These are phyloP conservation scores for Thermoascus crustaceus DNA, from an alignment of 2,329 filamentous ascomycete genomes.

Conservation along the genomic window DNA sequence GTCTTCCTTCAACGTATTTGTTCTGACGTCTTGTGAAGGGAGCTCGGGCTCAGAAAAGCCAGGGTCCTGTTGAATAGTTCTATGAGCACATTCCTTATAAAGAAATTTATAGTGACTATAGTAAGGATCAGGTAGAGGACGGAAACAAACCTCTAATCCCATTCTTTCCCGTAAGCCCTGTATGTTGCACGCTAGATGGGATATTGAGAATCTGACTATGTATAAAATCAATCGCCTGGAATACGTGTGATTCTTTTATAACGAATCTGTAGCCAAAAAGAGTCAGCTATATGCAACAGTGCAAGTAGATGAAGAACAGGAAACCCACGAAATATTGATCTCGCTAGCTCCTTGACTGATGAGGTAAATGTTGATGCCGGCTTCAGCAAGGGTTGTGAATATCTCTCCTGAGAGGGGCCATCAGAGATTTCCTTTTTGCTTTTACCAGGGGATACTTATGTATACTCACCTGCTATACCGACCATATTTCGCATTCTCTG, in stretches of 20 bases:
- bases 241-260: neutral
- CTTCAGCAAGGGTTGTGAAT: neutral
- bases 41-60: no score
- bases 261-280: no score
- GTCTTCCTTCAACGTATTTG: no score
- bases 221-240: neutral
- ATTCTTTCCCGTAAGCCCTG: neutral
- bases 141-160: neutral
- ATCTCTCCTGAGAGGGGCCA: neutral
- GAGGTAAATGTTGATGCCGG: conserved; percentile 3
- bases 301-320: no score
- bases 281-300: no score
- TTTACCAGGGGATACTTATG: no score
- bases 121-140: no score
- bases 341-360: conserved; percentile 4
- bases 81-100: neutral
- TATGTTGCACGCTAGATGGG: neutral
- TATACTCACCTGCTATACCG: no score
- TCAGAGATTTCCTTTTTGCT: no score
- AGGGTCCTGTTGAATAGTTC: no score
- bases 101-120: neutral
- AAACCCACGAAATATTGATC: conserved; percentile 5
- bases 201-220: neutral
- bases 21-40: no score
- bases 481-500: no score